Base-by-base conservation (phyloP, 306 rosid species). In the Rosa persica region DNA sequence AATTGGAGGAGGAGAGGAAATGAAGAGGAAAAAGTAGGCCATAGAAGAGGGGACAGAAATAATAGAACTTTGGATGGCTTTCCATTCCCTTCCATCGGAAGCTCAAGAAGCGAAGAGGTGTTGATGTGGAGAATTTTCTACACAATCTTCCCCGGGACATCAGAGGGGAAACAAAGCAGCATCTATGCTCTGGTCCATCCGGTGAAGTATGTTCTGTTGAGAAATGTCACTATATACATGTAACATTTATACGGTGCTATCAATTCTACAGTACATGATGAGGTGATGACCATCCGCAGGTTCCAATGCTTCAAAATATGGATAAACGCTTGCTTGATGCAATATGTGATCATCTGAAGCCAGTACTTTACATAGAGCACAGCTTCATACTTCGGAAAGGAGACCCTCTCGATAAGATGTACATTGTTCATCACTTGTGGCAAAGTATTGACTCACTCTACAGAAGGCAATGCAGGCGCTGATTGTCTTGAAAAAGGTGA, bases 321-420 rank as follows among this genome's bases (percentile, higher is more conserved):
- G 76, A 12, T 88, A 66, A 39, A 79, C 27, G 27, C 0, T 55
- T 82, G 78, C 43, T 86, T 82, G 88, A 82, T 52, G 87, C 85
- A 40, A 81, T 86, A 76, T 86, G 90, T 40, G 85, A 89, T 61
- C 65, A 80, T 58, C 84, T 89, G 10, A 89, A 82, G 54, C 87
- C 87, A n/a, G 83, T 86, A 38, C 83, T 86, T 1, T 82, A 80
- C 34, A 30, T 30, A 30, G 2, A 30, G 34, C 34, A 3, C 34
- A 30, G 2, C 34, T 30, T 30, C 34, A 30, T 30, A 30, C 2
- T 30, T 30, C 34, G 34, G 34, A 30, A 30, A 30, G 34, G 2
- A 30, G 34, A 30, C 34, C 34, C 34, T 1, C 34, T 30, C 2
- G 34, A 30, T 30, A 3, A 30, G 34, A 30, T 30, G 34, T n/a